phyloP scores from a whole-genome alignment of 306 rosid genomes.

The Castanea sativa region DNA sequence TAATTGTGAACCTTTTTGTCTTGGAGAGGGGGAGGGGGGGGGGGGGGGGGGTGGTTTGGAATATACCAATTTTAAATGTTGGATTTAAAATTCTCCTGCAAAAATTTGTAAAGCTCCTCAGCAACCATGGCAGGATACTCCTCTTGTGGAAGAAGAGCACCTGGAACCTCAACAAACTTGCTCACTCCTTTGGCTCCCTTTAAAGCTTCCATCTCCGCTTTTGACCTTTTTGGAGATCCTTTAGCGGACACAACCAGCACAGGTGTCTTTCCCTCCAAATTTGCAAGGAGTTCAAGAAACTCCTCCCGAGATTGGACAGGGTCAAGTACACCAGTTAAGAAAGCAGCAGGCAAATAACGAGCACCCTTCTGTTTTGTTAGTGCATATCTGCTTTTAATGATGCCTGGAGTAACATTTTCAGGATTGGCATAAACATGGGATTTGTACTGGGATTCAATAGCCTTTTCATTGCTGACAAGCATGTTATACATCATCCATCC shows the following conservation, averaged over 20 bases:
- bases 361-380: slow-evolving; percentile 83
- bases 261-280: slow-evolving; percentile 64
- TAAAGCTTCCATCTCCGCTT: slow-evolving; percentile 95
- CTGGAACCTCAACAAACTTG: slow-evolving; percentile 84
- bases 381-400: slow-evolving; percentile 76
- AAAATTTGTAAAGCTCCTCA: slow-evolving; percentile 73
- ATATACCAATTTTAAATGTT: slow-evolving; percentile 13
- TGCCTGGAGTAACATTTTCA: slow-evolving; percentile 71
- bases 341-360: slow-evolving; percentile 83
- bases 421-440: slow-evolving; percentile 91
- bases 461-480: slow-evolving; percentile 88
- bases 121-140: slow-evolving; percentile 78
- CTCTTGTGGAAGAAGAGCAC: slow-evolving; percentile 97
- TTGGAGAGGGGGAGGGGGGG: background rate
- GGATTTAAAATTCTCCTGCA: slow-evolving; percentile 50
- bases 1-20: background rate
- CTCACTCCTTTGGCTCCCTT: slow-evolving; percentile 80
- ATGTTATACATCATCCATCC: slow-evolving; percentile 98
- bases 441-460: slow-evolving; percentile 88
- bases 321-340: slow-evolving; percentile 79
- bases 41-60: too few relatives aligned
- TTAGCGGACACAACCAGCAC: slow-evolving; percentile 65
- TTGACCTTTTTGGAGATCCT: slow-evolving; percentile 89
- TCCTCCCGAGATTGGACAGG: slow-evolving; percentile 81
- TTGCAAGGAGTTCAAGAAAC: slow-evolving; percentile 74